phyloP scores from a whole-genome alignment of 495 filamentous ascomycete species.

The Penicillium salamii region DNA sequence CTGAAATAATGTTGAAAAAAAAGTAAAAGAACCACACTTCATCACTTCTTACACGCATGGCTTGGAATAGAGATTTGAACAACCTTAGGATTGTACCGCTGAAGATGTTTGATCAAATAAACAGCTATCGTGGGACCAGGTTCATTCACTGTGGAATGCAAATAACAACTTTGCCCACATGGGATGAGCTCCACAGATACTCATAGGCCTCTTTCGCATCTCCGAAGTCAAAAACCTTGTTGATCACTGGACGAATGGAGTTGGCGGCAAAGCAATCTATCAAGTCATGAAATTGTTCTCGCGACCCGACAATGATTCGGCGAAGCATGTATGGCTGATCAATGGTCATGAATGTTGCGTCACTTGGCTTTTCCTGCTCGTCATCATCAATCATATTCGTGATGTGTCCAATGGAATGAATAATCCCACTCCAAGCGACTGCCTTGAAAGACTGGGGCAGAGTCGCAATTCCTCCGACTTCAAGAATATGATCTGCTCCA shows the following conservation, averaged over 20 bases:
- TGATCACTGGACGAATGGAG: slow-evolving; percentile 16
- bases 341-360: slow-evolving; percentile 8
- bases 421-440: slow-evolving; percentile 41
- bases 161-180: slow-evolving; percentile 33
- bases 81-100: no score
- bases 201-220: slow-evolving; percentile 21
- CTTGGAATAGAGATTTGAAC: no score
- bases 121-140: no score
- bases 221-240: slow-evolving; percentile 26
- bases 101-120: no score
- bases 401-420: slow-evolving; percentile 42
- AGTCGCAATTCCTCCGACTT: slow-evolving; percentile 48
- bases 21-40: no score
- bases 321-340: slow-evolving; percentile 16
- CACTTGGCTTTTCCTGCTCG: not conserved
- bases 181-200: slow-evolving; percentile 17
- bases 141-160: slow-evolving; percentile 2
- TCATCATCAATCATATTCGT: slow-evolving; percentile 6
- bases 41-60: no score
- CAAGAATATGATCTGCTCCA: slow-evolving; percentile 40
- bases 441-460: slow-evolving; percentile 37
- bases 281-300: slow-evolving; percentile 20
- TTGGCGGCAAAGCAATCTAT: slow-evolving; percentile 10
- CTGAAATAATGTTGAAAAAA: no score
- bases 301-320: slow-evolving; percentile 24